Conservation (phyloP, 306 rosid species). For the Astragalus glycyphyllos region DNA sequence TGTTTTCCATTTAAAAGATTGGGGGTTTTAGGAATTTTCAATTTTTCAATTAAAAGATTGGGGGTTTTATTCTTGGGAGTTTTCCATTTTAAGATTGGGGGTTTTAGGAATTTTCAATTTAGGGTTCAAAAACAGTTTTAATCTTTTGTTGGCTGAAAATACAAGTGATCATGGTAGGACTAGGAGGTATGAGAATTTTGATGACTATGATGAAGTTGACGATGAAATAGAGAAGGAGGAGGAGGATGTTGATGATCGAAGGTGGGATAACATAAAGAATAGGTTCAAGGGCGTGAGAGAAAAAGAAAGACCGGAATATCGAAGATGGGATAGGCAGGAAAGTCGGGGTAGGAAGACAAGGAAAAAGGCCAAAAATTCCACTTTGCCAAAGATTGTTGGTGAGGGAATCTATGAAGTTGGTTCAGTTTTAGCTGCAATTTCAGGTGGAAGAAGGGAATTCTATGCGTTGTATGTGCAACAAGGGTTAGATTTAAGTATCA, state of each 20-base stretch:
- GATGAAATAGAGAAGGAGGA: slow-evolving; percentile 58
- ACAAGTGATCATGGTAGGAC: slow-evolving; percentile 39
- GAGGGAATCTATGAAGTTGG: slow-evolving; percentile 94
- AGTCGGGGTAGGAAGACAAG: slow-evolving; percentile 85
- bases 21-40: too few relatives aligned
- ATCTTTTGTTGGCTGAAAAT: too few relatives aligned
- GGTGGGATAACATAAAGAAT: slow-evolving; percentile 81
- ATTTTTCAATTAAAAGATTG: too few relatives aligned
- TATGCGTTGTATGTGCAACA: slow-evolving; percentile 84
- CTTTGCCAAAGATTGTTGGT: slow-evolving; percentile 82
- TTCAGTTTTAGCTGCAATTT: slow-evolving; percentile 93
- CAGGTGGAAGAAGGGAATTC: slow-evolving; percentile 90
- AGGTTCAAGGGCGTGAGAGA: slow-evolving; percentile 61
- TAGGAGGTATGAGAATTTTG: slow-evolving; percentile 43
- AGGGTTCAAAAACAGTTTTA: too few relatives aligned
- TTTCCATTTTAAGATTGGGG: too few relatives aligned
- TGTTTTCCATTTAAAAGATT: too few relatives aligned
- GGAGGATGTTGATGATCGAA: slow-evolving; percentile 69
- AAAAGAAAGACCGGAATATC: slow-evolving; percentile 67
- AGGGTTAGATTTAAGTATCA: slow-evolving; percentile 84
- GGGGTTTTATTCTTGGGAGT: too few relatives aligned
- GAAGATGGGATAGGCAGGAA: slow-evolving; percentile 81
- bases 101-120: too few relatives aligned
- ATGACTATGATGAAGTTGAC: slow-evolving; percentile 52
- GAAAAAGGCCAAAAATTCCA: slow-evolving; percentile 83